phyloP scores from a whole-genome alignment of 2,329 filamentous ascomycete species.

The Pseudocercospora eumusae region DNA sequence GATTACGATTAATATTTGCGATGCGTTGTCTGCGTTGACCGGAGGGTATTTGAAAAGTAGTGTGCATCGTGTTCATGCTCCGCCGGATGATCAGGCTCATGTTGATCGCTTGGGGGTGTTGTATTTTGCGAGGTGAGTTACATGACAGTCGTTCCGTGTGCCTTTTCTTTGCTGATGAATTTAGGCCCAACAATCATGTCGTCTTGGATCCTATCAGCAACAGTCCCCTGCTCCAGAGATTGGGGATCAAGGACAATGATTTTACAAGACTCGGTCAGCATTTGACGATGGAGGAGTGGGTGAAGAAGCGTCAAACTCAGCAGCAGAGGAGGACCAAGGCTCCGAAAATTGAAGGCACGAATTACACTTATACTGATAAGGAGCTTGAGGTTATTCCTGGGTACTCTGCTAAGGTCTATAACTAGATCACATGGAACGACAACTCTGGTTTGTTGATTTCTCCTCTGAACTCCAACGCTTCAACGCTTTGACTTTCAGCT shows the following conservation, averaged over 20 bases:
- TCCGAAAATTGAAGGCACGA: slow-evolving; percentile 44
- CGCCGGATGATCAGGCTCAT: slow-evolving; percentile 52
- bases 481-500: neutral
- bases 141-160: neutral
- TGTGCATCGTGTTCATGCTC: slow-evolving; percentile 52
- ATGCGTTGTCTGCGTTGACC: slow-evolving; percentile 44
- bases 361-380: slow-evolving; percentile 36
- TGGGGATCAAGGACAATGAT: slow-evolving; percentile 38
- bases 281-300: slow-evolving; percentile 51
- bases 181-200: slow-evolving; percentile 43
- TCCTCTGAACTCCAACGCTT: neutral
- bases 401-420: slow-evolving; percentile 35
- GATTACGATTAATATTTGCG: slow-evolving; percentile 46
- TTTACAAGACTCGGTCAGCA: slow-evolving; percentile 40
- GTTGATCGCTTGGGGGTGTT: slow-evolving; percentile 54
- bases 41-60: slow-evolving; percentile 51
- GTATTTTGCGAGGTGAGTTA: slow-evolving; percentile 53
- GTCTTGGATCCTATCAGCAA: slow-evolving; percentile 44
- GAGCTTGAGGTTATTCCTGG: slow-evolving; percentile 44
- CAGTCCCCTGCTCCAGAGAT: slow-evolving; percentile 40
- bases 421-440: too few species aligned
- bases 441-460: neutral
- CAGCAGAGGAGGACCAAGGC: slow-evolving; percentile 43
- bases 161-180: neutral
- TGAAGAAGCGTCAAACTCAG: slow-evolving; percentile 41